Percentiles rank a stretch among this genome's conserved stretches.
Evolutionary conservation across 2,329 filamentous ascomycete species (phyloP).

Genomic region (Blumeriella jaapii): DNA sequence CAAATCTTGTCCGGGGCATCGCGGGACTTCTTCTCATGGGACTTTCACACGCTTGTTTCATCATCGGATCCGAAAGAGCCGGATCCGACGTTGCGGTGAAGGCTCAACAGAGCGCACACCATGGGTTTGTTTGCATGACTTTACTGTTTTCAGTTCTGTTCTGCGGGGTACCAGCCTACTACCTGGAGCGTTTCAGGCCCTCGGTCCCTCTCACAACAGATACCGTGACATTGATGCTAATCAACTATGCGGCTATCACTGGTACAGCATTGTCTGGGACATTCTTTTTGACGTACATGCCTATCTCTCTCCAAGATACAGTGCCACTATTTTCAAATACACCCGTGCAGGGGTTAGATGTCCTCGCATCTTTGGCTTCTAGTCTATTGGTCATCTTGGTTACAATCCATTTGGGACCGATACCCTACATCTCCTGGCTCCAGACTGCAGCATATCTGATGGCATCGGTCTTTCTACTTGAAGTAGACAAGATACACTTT

Average conservation of each 20-base stretch:
- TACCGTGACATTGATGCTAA: conserved; percentile 9
- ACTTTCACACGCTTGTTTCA: conserved; percentile 15
- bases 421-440: conserved; percentile 12
- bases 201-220: conserved; percentile 1
- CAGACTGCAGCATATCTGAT: conserved; percentile 14
- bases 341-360: conserved; percentile 4
- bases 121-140: conserved; percentile 19
- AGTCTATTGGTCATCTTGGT: conserved; percentile 11
- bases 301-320: conserved; percentile 12
- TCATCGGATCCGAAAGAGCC: conserved; percentile 12
- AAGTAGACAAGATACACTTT: conserved; percentile 7
- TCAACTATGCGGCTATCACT: conserved; percentile 11
- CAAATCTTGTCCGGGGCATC: conserved; percentile 17
- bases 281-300: conserved; percentile 15
- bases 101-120: conserved; percentile 11
- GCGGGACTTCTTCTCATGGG: conserved; percentile 15
- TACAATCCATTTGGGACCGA: conserved; percentile 12
- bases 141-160: conserved; percentile 14
- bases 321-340: conserved; percentile 7
- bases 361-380: conserved; percentile 10
- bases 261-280: conserved; percentile 14
- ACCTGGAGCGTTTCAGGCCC: conserved; percentile 9
- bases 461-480: conserved; percentile 9
- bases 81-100: conserved; percentile 7
- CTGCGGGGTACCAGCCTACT: conserved; percentile 11